These are phyloP conservation scores for Pistacia vera DNA, from an alignment of 345 rosid species.

Conservation along the genomic window DNA sequence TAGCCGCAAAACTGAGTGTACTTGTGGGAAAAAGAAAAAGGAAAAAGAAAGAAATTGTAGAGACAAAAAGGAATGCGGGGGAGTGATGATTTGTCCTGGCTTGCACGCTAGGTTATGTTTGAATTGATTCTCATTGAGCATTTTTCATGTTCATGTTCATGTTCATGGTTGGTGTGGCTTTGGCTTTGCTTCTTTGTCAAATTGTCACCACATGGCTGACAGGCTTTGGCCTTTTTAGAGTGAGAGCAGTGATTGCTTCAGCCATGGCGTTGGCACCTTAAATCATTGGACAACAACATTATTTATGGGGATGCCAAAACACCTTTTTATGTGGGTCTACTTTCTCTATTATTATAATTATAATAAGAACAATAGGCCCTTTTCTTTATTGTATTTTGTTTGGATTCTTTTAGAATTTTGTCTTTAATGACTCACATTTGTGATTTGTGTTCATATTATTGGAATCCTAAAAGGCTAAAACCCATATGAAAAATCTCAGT, in stretches of 20 bases:
- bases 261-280: slow-evolving; percentile 19
- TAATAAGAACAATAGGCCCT: background rate
- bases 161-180: slow-evolving; percentile 2
- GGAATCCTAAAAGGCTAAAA: too few species aligned
- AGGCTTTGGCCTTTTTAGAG: slow-evolving; percentile 28
- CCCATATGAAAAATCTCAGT: too few species aligned
- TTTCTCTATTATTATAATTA: too few species aligned
- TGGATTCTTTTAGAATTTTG: background rate
- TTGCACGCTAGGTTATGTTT: slow-evolving; percentile 53
- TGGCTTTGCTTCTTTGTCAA: slow-evolving; percentile 20
- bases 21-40: background rate
- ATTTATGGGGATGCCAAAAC: slow-evolving; percentile 27
- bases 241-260: slow-evolving; percentile 30
- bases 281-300: slow-evolving; percentile 18
- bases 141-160: background rate
- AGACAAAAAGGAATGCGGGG: slow-evolving; percentile 38
- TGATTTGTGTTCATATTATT: too few species aligned
- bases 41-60: background rate
- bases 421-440: background rate
- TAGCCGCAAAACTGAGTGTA: background rate
- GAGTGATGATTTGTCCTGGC: slow-evolving; percentile 28
- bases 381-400: slow-evolving; percentile 3
- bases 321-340: slow-evolving; percentile 19
- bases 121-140: background rate
- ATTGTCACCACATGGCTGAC: slow-evolving; percentile 46